Evolutionary conservation across 495 filamentous ascomycete species (phyloP).

Genomic region (Penicillium alfredii): DNA sequence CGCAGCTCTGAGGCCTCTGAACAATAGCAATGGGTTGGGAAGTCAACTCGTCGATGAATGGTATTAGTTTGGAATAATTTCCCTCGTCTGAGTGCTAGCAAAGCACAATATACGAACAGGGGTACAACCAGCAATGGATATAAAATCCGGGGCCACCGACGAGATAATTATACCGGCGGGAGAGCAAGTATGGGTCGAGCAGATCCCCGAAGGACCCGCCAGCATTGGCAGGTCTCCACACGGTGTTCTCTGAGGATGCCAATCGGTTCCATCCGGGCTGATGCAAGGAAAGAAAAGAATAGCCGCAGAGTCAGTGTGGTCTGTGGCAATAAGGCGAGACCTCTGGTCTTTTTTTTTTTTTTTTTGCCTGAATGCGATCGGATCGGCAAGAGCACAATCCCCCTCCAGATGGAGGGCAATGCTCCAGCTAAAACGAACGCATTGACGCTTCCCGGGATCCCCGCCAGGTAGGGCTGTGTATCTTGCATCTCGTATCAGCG

Average conservation of each 20-base stretch:
- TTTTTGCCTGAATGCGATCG: conserved; percentile 10
- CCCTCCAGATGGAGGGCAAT: conserved; percentile 3
- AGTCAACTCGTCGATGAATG: too few relatives aligned
- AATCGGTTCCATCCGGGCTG: conserved; percentile 2
- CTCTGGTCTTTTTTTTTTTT: conserved; percentile 10
- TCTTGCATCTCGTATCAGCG: conserved; percentile 5
- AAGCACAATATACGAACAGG: not conserved
- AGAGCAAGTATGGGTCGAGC: not conserved
- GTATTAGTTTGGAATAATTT: too few relatives aligned
- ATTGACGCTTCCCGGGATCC: conserved; percentile 5
- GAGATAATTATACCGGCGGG: conserved; percentile 6
- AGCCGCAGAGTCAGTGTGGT: conserved; percentile 10
- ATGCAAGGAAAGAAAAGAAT: conserved; percentile 25
- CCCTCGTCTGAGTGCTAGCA: too few relatives aligned
- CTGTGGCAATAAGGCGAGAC: conserved; percentile 19
- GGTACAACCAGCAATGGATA: not conserved
- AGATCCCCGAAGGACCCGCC: conserved; percentile 1
- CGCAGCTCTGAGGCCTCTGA: too few relatives aligned
- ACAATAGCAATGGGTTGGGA: too few relatives aligned
- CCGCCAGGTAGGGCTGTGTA: conserved; percentile 18
- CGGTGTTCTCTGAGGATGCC: conserved; percentile 5
- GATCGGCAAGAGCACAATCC: conserved; percentile 8
- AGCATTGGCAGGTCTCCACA: conserved; percentile 10
- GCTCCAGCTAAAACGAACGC: conserved; percentile 10
- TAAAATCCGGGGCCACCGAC: not conserved